Percentiles rank a stretch among this genome's conserved stretches.
phyloP scores from a whole-genome alignment of 768 basidiomycete species.

The Pleurotus tuoliensis region DNA sequence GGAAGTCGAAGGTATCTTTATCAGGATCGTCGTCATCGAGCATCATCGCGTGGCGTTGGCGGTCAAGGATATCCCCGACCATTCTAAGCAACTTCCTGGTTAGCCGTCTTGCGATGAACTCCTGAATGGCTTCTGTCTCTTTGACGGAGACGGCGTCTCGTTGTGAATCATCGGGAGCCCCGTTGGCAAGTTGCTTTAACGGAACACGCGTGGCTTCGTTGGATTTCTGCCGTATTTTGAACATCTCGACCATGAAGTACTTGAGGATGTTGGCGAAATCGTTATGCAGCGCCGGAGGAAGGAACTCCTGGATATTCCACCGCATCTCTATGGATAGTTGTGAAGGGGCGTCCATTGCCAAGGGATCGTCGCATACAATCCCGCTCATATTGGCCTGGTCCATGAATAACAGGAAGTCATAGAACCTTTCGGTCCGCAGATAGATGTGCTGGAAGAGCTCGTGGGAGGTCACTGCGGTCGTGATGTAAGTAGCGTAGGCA shows the following conservation, averaged over 20 bases:
- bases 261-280: constrained; percentile 74
- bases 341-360: constrained; percentile 63
- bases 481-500: constrained; percentile 95
- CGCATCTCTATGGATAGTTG: constrained; percentile 74
- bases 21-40: constrained; percentile 39
- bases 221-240: constrained; percentile 63
- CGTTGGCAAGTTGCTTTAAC: constrained; percentile 62
- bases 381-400: constrained; percentile 91
- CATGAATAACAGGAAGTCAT: constrained; percentile 95
- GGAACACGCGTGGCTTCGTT: constrained; percentile 64
- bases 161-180: constrained; percentile 60
- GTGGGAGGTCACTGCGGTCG: constrained; percentile 88
- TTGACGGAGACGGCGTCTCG: constrained; percentile 62
- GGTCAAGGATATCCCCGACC: constrained; percentile 59
- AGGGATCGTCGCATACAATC: constrained; percentile 78
- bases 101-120: constrained; percentile 76
- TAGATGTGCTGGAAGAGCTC: constrained; percentile 94
- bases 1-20: constrained; percentile 66
- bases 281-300: constrained; percentile 76
- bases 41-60: constrained; percentile 56
- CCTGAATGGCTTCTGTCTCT: constrained; percentile 64
- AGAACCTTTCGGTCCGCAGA: constrained; percentile 82
- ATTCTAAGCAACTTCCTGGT: constrained; percentile 76
- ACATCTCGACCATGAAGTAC: constrained; percentile 83
- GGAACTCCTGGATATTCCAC: constrained; percentile 91